Evolutionary conservation across 306 rosid genomes (phyloP).

Genomic region (Morella rubra): DNA sequence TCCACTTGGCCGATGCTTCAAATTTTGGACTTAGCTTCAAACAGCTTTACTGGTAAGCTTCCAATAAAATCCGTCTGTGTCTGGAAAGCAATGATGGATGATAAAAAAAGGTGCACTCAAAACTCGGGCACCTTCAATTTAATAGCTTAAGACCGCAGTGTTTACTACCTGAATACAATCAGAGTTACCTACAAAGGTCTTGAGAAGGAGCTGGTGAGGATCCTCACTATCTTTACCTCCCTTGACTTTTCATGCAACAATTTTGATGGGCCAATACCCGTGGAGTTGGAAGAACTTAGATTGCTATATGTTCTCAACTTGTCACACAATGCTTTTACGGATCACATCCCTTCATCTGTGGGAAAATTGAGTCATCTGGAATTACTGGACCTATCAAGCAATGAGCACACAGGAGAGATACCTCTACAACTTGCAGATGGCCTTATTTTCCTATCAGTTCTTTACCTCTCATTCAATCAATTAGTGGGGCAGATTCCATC

Average conservation of each 20-base stretch:
- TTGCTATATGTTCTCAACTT: slow-evolving; percentile 24
- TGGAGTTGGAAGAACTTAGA: slow-evolving; percentile 10
- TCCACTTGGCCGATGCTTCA: neutral
- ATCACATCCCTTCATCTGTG: slow-evolving; percentile 21
- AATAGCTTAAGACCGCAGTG: neutral
- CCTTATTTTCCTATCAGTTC: slow-evolving; percentile 30
- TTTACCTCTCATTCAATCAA: slow-evolving; percentile 37
- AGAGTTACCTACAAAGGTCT: slow-evolving; percentile 37
- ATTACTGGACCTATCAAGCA: slow-evolving; percentile 29
- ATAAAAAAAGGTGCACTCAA: neutral
- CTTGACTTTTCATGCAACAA: slow-evolving; percentile 39
- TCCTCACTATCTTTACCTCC: slow-evolving; percentile 26
- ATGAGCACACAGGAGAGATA: slow-evolving; percentile 7
- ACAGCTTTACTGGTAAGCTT: neutral
- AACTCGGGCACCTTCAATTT: slow-evolving; percentile 16
- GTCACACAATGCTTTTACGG: slow-evolving; percentile 3
- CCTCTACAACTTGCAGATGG: neutral
- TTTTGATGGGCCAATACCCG: slow-evolving; percentile 32
- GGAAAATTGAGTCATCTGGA: slow-evolving; percentile 7
- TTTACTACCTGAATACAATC: slow-evolving; percentile 32
- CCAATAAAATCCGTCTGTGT: neutral
- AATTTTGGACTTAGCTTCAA: neutral
- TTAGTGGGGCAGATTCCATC: slow-evolving; percentile 10
- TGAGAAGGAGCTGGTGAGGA: slow-evolving; percentile 26
- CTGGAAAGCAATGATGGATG: slow-evolving; percentile 20